phyloP scores from a whole-genome alignment of 2,329 filamentous ascomycete species.

The Pseudocercospora crystallina region DNA sequence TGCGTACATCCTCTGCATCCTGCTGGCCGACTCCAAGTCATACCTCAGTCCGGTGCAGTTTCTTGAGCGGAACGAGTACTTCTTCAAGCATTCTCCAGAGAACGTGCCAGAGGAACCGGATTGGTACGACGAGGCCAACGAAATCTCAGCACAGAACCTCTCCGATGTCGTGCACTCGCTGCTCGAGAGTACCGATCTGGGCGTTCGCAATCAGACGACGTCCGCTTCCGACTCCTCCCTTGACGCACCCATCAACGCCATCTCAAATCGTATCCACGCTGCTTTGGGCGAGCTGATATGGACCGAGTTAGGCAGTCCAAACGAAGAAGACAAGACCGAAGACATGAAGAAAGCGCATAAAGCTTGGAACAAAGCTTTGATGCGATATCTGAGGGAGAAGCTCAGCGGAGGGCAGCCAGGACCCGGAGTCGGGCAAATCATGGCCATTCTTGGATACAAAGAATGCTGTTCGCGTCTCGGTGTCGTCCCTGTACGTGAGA shows the following conservation, averaged over 20 bases:
- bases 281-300: background rate
- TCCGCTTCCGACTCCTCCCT: background rate
- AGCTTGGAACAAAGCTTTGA: constrained; percentile 41
- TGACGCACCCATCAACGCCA: background rate
- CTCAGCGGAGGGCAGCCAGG: constrained; percentile 55
- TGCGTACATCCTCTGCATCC: constrained; percentile 52
- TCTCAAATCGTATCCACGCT: background rate
- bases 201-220: background rate
- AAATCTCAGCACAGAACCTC: constrained; percentile 1
- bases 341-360: constrained; percentile 18
- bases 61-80: constrained; percentile 55
- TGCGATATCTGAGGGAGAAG: constrained; percentile 59
- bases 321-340: constrained; percentile 1
- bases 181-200: background rate
- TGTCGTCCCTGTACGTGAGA: background rate
- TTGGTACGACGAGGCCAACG: constrained; percentile 6
- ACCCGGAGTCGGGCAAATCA: constrained; percentile 53
- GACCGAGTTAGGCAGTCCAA: background rate
- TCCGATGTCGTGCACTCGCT: background rate
- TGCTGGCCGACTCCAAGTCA: constrained; percentile 57
- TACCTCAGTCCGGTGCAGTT: constrained; percentile 59
- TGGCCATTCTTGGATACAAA: constrained; percentile 56
- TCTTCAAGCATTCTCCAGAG: constrained; percentile 48
- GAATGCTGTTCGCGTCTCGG: constrained; percentile 46
- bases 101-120: constrained; percentile 14